Base-by-base conservation (phyloP, 305 asterid genomes). In the Andrographis paniculata region DNA sequence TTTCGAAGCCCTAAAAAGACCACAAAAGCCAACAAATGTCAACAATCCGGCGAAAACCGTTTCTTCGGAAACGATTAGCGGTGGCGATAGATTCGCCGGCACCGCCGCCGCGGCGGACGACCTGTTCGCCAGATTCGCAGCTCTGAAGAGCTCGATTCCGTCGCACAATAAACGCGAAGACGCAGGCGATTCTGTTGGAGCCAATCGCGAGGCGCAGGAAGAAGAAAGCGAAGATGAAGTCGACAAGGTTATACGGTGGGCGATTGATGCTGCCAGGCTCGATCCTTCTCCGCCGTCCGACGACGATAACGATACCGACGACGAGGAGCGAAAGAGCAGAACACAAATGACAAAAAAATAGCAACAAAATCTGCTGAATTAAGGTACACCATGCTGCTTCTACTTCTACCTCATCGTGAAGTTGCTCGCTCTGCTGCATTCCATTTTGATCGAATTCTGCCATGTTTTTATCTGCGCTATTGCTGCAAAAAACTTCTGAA, bases 251-350 rank as follows among this genome's bases (percentile, higher is more conserved):
- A 77, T 86, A 7, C 75, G 64, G 33, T 82, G 95, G 94, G 95
- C 95, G 3, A 69, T 68, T 45, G 95, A 86, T 52, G 92, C 94
- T 23, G 94, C 95, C 18, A 79, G 86, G 53, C 84, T 86, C 47
- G 92, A 86, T 17, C 94, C 92, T 55, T 85, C 95, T 30, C 83
- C 84, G 1, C 71, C 67, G 0, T 72, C 91, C 1, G 88, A 74
- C 27, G 65, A 63, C 20, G 85, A 73, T 19, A 66, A 37, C 5
- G 52, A 44, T 28, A 13, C 50, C 14, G 46, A 28, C 9, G 57
- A 44, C 16, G 63, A 56, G 2, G 72, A 52, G 14, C 68, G 63
- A 58, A 74, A 56, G 68, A 47, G 61, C 54, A 68, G 65, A 69
- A 47, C 53, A 23, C 73, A 65, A 33, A 11, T 33, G 38, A 33